Conservation (phyloP, 1,284 basidiomycete species). For the Fomitopsis palustris region DNA sequence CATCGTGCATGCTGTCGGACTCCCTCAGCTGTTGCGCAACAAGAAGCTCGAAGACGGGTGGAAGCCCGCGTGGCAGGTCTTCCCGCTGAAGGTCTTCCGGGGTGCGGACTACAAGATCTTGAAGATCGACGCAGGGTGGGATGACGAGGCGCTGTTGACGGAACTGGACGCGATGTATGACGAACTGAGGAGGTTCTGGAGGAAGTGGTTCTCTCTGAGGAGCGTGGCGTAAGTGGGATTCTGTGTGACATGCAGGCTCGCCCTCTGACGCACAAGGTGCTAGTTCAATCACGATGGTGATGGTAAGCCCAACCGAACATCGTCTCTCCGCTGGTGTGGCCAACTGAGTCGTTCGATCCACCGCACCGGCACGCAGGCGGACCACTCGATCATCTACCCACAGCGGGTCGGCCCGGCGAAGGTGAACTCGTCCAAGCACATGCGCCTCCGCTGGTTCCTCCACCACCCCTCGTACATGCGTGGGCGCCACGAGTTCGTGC, state of each 20-base stretch:
- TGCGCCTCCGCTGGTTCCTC: slow-evolving; percentile 19
- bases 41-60: slow-evolving; percentile 10
- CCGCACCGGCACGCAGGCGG: slow-evolving; percentile 12
- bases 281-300: slow-evolving; percentile 16
- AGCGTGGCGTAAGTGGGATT: slow-evolving; percentile 11
- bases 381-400: slow-evolving; percentile 18
- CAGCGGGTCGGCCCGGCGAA: slow-evolving; percentile 10
- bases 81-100: slow-evolving; percentile 18
- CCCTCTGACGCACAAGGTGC: not conserved
- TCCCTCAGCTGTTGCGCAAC: not conserved
- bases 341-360: no score
- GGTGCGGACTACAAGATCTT: slow-evolving; percentile 11
- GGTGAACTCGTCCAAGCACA: slow-evolving; percentile 17
- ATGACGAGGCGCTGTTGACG: slow-evolving; percentile 15
- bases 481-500: slow-evolving; percentile 19
- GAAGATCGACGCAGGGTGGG: slow-evolving; percentile 14
- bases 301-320: slow-evolving; percentile 2
- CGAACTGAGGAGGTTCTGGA: slow-evolving; percentile 15
- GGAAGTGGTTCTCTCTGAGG: slow-evolving; percentile 19
- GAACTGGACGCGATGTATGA: slow-evolving; percentile 15
- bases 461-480: slow-evolving; percentile 17
- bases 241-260: not conserved
- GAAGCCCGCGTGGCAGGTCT: slow-evolving; percentile 16
- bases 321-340: no score
- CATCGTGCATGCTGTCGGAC: not conserved